Evolutionary conservation across 345 rosid species (phyloP), one percentile per base, ranked within the genome.

Genomic region (Physaria fendleri): DNA sequence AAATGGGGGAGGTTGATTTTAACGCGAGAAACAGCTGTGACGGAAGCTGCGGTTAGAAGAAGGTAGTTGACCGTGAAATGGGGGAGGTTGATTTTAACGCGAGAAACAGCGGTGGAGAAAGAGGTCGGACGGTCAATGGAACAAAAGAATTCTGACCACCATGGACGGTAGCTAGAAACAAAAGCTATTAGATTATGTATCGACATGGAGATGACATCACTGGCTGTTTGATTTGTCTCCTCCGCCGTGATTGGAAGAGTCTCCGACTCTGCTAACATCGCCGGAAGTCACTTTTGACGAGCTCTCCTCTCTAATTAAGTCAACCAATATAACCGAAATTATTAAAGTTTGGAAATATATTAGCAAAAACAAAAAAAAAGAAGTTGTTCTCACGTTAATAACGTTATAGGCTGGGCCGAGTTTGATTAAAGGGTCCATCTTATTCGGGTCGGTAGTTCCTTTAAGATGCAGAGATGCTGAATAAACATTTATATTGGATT

Each of bases 61-160:
- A 66, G 27, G 62, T 78, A 81, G 74, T 81, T 79, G 70, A 71
- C 61, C 40, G 6, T 52, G 22, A 82, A 82, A 49, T 74, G 71
- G 8, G 3, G 47, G 45, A 59, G 3, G 70, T 77, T 77, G 16
- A 54, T 9, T 15, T 50, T 22, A 57, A 64, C 45, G 28, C 73
- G 76, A 20, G 74, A 65, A 3, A 40, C 3, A 3, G 68, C 67
- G 37, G 69, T 22, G 27, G 74, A 35, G 71, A 71, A 28, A 34
- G 75, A 59, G n/a, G 50, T 62, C 5, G 77, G 78, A 21, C 47
- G 62, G 62, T 28, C 47, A 38, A 79, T 51, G 14, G 57, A 40
- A 6, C 64, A 50, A 58, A 75, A 44, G 60, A 81, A 78, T 34
- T 74, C 77, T 9, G 72, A 75, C 48, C 55, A 79, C 81, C 81